These are phyloP conservation scores for Pseudocercospora ulei DNA, from an alignment of 2,329 filamentous ascomycete genomes.

Conservation along the genomic window DNA sequence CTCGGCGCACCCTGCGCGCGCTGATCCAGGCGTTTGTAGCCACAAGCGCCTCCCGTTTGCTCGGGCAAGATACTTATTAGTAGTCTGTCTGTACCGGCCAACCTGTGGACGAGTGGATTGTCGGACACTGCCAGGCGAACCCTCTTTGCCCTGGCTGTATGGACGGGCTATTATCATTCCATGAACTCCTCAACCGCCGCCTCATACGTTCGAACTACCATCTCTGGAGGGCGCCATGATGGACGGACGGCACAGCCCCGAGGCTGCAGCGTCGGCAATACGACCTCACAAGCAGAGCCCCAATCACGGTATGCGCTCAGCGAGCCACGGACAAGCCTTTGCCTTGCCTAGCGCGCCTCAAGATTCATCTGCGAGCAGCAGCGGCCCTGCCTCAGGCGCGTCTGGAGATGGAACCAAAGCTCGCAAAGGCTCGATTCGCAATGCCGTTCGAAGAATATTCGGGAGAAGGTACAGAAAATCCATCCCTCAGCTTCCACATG, in stretches of 20 bases:
- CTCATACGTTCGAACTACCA: conserved; percentile 2
- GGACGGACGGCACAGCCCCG: conserved; percentile 19
- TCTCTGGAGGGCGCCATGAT: conserved; percentile 9
- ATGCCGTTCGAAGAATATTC: conserved; percentile 35
- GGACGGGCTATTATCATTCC: conserved; percentile 1
- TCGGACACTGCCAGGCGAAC: neutral
- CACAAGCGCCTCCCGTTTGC: conserved; percentile 6
- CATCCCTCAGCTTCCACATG: conserved; percentile 13
- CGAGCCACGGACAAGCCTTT: conserved; percentile 20
- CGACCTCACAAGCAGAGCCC: conserved; percentile 26
- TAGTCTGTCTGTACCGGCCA: conserved; percentile 9
- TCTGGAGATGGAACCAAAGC: conserved; percentile 20
- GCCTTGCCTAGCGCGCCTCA: conserved; percentile 12
- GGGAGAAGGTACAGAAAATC: conserved; percentile 30
- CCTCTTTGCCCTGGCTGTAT: conserved; percentile 1
- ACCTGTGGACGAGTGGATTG: neutral
- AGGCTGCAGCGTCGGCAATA: conserved; percentile 13
- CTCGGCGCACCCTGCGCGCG: conserved; percentile 6
- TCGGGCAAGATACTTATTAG: conserved; percentile 9
- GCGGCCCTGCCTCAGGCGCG: conserved; percentile 8
- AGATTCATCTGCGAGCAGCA: conserved; percentile 9
- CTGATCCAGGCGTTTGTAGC: conserved; percentile 7
- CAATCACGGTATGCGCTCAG: conserved; percentile 19
- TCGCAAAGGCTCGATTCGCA: conserved; percentile 33
- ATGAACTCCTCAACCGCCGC: conserved; percentile 1